Conservation (phyloP, 2,329 filamentous ascomycete species). For the Neonectria sp. region DNA sequence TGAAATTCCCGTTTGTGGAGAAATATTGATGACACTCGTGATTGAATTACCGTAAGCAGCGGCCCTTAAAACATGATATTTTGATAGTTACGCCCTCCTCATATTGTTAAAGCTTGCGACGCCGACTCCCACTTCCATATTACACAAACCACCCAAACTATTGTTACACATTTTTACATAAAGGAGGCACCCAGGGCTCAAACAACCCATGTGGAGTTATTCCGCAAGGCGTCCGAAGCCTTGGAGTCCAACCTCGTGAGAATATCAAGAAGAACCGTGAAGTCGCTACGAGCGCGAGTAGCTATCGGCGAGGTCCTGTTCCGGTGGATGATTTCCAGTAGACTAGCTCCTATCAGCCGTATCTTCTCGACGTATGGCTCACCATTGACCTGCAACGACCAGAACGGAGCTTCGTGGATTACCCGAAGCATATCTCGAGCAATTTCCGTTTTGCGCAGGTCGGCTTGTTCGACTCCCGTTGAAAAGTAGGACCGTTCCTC, state of each 20-base stretch:
- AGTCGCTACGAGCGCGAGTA: constrained; percentile 55
- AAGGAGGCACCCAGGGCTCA: neutral
- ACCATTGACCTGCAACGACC: constrained; percentile 57
- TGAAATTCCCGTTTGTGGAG: too few relatives aligned
- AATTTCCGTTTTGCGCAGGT: constrained; percentile 58
- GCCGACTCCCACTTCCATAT: too few relatives aligned
- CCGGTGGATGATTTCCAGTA: constrained; percentile 57
- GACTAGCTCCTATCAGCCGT: constrained; percentile 55
- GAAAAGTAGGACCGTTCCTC: constrained; percentile 53
- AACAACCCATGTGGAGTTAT: constrained; percentile 41
- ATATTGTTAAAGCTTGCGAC: too few relatives aligned
- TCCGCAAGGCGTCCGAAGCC: constrained; percentile 58
- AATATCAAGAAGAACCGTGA: constrained; percentile 57
- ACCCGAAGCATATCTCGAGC: constrained; percentile 59
- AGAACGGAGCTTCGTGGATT: constrained; percentile 59
- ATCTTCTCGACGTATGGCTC: constrained; percentile 60
- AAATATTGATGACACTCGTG: too few relatives aligned
- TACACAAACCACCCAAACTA: neutral
- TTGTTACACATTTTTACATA: neutral
- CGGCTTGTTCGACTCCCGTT: constrained; percentile 50
- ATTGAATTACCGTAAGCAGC: too few relatives aligned
- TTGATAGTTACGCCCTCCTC: too few relatives aligned
- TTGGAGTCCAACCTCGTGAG: constrained; percentile 59
- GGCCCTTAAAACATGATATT: too few relatives aligned
- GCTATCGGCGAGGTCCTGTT: constrained; percentile 55